Evolutionary conservation across 306 rosid species (phyloP).

Genomic region (Glycine latifolia): DNA sequence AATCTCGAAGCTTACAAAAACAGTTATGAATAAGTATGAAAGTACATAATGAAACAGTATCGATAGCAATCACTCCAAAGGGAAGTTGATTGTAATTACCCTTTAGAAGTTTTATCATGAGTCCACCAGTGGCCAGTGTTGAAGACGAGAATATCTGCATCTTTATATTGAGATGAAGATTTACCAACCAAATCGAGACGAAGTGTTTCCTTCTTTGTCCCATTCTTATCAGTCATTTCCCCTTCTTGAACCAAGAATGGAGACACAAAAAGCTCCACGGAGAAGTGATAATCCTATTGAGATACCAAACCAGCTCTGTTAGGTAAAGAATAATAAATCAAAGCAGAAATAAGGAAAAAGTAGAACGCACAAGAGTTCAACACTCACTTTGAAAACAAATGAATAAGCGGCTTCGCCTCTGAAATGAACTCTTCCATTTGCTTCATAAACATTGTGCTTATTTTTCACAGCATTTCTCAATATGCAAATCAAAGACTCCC

Average conservation of each 20-base stretch:
- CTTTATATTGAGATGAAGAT: constrained; percentile 71
- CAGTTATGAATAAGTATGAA: not conserved
- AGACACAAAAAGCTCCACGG: constrained; percentile 90
- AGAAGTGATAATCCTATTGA: constrained; percentile 75
- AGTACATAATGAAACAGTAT: not conserved
- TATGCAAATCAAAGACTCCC: constrained; percentile 97
- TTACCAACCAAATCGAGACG: constrained; percentile 89
- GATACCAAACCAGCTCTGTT: constrained; percentile 24
- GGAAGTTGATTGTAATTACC: constrained; percentile 53
- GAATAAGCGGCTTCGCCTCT: constrained; percentile 92
- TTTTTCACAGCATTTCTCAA: constrained; percentile 76
- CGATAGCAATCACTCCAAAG: not conserved
- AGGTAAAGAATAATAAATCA: constrained; percentile 31
- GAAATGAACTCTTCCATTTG: constrained; percentile 74
- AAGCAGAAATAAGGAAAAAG: not conserved
- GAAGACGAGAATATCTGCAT: constrained; percentile 83
- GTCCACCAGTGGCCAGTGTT: constrained; percentile 99
- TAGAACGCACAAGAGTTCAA: not conserved
- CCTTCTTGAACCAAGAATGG: constrained; percentile 97
- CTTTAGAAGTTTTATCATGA: constrained; percentile 91
- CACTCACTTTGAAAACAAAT: constrained; percentile 74
- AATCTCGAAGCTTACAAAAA: not conserved
- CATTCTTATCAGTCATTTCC: constrained; percentile 75
- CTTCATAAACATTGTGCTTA: constrained; percentile 73
- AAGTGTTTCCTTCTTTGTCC: constrained; percentile 83